Percentiles rank a stretch among this genome's conserved stretches.
phyloP scores from a whole-genome alignment of 163 green algal species.

The Picocystis sp. region DNA sequence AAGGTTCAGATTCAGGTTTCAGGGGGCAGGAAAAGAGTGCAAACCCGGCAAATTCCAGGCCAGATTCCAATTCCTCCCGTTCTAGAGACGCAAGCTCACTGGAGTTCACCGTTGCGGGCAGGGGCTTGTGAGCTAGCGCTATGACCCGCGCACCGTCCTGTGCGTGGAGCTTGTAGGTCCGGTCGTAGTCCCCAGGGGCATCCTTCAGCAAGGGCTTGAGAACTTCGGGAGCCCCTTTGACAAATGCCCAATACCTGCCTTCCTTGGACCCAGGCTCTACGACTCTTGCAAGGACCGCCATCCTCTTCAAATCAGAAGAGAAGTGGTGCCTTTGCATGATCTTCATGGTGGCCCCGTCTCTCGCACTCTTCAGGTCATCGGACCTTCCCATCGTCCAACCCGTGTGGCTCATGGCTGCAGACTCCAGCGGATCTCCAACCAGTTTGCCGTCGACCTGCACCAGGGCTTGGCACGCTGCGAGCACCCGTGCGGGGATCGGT shows the following conservation, averaged over 20 bases:
- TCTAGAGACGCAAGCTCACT: constrained; percentile 17
- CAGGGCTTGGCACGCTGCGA: constrained; percentile 57
- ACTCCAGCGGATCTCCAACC: constrained; percentile 74
- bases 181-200: constrained; percentile 56
- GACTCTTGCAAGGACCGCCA: constrained; percentile 52
- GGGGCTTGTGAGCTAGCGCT: constrained; percentile 56
- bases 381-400: constrained; percentile 19
- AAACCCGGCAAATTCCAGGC: constrained; percentile 52
- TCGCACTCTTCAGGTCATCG: constrained; percentile 19
- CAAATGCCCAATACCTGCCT: constrained; percentile 28
- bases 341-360: constrained; percentile 23
- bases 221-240: constrained; percentile 83
- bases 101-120: constrained; percentile 11
- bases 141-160: constrained; percentile 81
- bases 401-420: constrained; percentile 43
- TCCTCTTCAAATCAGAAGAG: constrained; percentile 78
- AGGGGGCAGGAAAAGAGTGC: constrained; percentile 66
- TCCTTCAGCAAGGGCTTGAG: constrained; percentile 34
- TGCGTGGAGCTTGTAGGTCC: constrained; percentile 63
- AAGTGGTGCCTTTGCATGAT: constrained; percentile 85
- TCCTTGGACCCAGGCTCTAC: background rate
- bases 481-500: constrained; percentile 21
- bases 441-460: constrained; percentile 42
- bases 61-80: constrained; percentile 44
- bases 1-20: constrained; percentile 48